A percentile compares a stretch with the other conserved stretches of the same genome.
These are phyloP conservation scores for Ogataea philodendri DNA, from an alignment of 805 yeast genomes.

Conservation along the genomic window DNA sequence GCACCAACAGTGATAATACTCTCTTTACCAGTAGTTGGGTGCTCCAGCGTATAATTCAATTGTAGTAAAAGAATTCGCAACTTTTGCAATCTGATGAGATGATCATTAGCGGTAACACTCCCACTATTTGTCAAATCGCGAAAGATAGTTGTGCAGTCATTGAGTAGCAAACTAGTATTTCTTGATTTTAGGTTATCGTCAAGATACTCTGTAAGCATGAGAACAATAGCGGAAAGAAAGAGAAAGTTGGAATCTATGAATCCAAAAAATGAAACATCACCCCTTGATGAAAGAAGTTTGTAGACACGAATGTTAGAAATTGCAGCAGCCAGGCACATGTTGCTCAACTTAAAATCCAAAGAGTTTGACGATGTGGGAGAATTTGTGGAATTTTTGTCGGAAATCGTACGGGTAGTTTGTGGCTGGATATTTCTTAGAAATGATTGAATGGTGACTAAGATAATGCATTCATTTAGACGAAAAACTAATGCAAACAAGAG, in stretches of 20 bases:
- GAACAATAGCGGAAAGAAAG: slow-evolving; percentile 7
- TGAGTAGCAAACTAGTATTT: background rate
- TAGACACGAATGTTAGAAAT: slow-evolving; percentile 7
- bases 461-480: slow-evolving; percentile 10
- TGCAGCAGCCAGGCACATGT: slow-evolving; percentile 5
- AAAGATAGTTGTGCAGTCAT: slow-evolving; percentile 3
- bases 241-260: slow-evolving; percentile 12
- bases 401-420: too few species aligned
- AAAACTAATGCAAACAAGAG: slow-evolving; percentile 9
- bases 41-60: background rate
- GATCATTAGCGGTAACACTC: slow-evolving; percentile 10
- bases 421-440: slow-evolving; percentile 5
- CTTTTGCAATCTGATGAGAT: slow-evolving; percentile 4
- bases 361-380: too few species aligned
- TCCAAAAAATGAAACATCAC: slow-evolving; percentile 9
- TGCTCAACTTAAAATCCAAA: slow-evolving; percentile 1
- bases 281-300: slow-evolving; percentile 1
- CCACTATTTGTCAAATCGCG: slow-evolving; percentile 13
- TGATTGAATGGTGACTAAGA: slow-evolving; percentile 3
- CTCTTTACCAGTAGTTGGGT: background rate
- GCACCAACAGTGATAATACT: background rate
- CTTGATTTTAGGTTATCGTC: background rate
- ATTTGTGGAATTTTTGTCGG: too few species aligned
- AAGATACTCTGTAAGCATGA: slow-evolving; percentile 2
- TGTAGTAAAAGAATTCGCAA: background rate